Base-by-base conservation (phyloP, 257 asterid species). In the Jacaranda mimosifolia region DNA sequence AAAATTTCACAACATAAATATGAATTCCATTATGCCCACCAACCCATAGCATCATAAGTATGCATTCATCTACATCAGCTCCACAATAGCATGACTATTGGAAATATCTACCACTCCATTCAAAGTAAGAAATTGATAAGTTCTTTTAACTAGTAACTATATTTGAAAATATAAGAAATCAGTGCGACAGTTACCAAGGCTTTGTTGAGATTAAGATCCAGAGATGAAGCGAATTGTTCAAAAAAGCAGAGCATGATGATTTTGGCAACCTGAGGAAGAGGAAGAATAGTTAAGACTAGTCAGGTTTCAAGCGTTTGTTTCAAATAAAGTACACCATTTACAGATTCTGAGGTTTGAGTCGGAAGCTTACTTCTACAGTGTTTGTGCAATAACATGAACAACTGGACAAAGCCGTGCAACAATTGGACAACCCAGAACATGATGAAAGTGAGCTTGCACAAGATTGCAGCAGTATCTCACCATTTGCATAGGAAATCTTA, bases 371-470 rank as follows among this genome's bases (percentile, higher is more conserved):
- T 78, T 75, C 84, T 73, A 89, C 78, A 86, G 87, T 74, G 92
- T 84, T 70, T 81, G 91, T 5, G 89, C 86, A 45, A 86, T 75
- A 26, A 86, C 86, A 69, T 88, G 90, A 55, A 86, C 88, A 78
- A 85, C 32, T 11, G 90, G 84, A 70, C 86, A 88, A 82, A 85
- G 89, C 63, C 81, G 82, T 69, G 86, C 76, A 53, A 89, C 77
- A 63, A 83, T 83, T 60, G 32, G 2, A 76, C 87, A 84, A 52
- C 91, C 87, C 4, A 88, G 83, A 73, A 85, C 32, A 75, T 85
- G 80, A 15, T 86, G 90, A 66, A 83, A 85, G 86, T 86, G 84
- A 63, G 85, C 89, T 79, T 85, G 89, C 83, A 91, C 75, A 75
- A 85, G 74, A 26, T 26, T 26, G 32, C 32, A 26, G 32, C 32